Evolutionary conservation across 768 basidiomycete species (phyloP).

Genomic region (Rubroboletus pulcherrimus): DNA sequence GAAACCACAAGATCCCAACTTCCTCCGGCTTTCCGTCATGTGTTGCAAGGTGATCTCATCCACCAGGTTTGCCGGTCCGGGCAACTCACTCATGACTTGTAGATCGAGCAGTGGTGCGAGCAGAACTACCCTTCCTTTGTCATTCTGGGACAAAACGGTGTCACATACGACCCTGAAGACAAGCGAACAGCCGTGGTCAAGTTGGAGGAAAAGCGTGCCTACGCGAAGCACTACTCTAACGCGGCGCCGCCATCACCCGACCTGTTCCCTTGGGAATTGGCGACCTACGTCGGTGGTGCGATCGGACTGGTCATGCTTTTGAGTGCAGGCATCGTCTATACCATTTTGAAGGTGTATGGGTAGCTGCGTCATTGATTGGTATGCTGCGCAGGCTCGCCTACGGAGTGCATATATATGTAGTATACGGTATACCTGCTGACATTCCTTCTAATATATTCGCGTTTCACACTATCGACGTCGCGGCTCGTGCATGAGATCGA

Average conservation of each 20-base stretch:
- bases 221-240: conserved; percentile 22
- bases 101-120: conserved; percentile 95
- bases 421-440: background rate
- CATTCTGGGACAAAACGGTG: conserved; percentile 16
- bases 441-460: background rate
- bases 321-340: conserved; percentile 22
- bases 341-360: conserved; percentile 22
- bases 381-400: background rate
- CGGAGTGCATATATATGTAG: background rate
- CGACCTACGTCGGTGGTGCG: conserved; percentile 27
- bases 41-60: conserved; percentile 66
- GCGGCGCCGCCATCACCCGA: conserved; percentile 2
- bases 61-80: background rate
- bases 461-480: background rate
- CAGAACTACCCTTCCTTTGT: conserved; percentile 94
- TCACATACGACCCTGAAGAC: conserved; percentile 47
- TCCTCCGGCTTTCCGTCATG: conserved; percentile 74
- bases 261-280: conserved; percentile 30
- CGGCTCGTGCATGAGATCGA: background rate
- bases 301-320: conserved; percentile 28
- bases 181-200: conserved; percentile 52
- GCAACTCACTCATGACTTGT: conserved; percentile 10
- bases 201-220: conserved; percentile 41
- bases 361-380: background rate
- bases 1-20: conserved; percentile 79